These are phyloP conservation scores for Tylopilus intermedius DNA, from an alignment of 768 basidiomycete species.

Conservation along the genomic window DNA sequence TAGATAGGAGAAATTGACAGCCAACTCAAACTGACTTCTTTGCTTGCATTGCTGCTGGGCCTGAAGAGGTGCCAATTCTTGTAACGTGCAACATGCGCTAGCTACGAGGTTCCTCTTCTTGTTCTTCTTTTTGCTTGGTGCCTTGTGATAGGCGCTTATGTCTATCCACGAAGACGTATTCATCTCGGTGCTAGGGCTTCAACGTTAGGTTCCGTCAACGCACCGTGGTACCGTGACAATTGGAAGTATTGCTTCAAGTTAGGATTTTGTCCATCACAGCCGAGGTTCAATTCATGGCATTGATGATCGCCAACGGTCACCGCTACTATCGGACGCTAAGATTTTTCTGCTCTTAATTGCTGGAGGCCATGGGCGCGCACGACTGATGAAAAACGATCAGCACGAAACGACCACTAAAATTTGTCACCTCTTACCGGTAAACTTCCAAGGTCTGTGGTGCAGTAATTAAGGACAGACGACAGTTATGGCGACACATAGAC, in stretches of 20 bases:
- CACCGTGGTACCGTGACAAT: slow-evolving; percentile 39
- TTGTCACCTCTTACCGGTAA: neutral
- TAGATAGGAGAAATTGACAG: slow-evolving; percentile 1
- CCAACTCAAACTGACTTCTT: slow-evolving; percentile 35
- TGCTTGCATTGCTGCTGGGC: slow-evolving; percentile 34
- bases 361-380: slow-evolving; percentile 36
- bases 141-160: slow-evolving; percentile 53
- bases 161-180: slow-evolving; percentile 40
- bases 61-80: slow-evolving; percentile 49
- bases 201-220: neutral
- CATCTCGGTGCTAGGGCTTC: slow-evolving; percentile 35
- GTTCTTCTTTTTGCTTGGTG: slow-evolving; percentile 58
- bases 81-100: slow-evolving; percentile 43
- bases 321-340: slow-evolving; percentile 64
- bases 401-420: too few relatives aligned
- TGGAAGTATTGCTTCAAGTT: slow-evolving; percentile 51
- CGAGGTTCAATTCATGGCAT: slow-evolving; percentile 53
- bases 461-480: too few relatives aligned
- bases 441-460: neutral
- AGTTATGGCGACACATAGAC: too few relatives aligned
- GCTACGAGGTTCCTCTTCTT: slow-evolving; percentile 56
- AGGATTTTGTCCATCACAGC: slow-evolving; percentile 65
- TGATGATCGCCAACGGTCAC: slow-evolving; percentile 51
- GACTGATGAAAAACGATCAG: slow-evolving; percentile 21
- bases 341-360: slow-evolving; percentile 51